phyloP scores from a whole-genome alignment of 352 stramenopile species.

The Phytophthora hibernalis region DNA sequence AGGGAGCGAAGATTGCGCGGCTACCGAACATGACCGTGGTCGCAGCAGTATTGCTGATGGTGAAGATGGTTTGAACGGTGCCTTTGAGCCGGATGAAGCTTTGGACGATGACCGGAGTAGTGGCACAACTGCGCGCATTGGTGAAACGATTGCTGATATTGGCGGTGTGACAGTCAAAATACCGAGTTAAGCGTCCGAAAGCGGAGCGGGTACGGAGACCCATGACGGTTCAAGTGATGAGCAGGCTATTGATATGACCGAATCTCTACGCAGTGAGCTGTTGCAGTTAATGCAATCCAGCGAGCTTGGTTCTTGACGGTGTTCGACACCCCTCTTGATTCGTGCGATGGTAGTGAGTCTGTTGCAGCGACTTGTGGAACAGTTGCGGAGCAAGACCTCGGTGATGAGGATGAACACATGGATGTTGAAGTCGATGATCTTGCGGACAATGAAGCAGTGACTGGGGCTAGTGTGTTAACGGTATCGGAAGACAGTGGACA shows the following conservation, averaged over 20 bases:
- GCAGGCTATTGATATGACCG: not conserved
- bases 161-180: not conserved
- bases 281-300: too few species aligned
- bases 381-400: too few species aligned
- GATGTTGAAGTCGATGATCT: not conserved
- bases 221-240: not conserved
- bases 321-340: too few species aligned
- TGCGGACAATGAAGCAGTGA: not conserved
- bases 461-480: not conserved
- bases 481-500: not conserved
- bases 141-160: not conserved
- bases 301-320: too few species aligned
- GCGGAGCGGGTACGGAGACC: too few species aligned
- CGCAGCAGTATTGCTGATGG: too few species aligned
- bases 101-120: too few species aligned
- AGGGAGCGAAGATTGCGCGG: too few species aligned
- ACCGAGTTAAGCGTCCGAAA: too few species aligned
- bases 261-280: too few species aligned
- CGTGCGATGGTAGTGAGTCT: slow-evolving; percentile 5
- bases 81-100: not conserved
- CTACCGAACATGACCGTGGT: too few species aligned
- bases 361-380: not conserved
- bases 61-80: too few species aligned
- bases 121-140: not conserved
- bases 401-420: not conserved